Conservation (phyloP, 768 basidiomycete genomes). For the Pisolithus sp. region DNA sequence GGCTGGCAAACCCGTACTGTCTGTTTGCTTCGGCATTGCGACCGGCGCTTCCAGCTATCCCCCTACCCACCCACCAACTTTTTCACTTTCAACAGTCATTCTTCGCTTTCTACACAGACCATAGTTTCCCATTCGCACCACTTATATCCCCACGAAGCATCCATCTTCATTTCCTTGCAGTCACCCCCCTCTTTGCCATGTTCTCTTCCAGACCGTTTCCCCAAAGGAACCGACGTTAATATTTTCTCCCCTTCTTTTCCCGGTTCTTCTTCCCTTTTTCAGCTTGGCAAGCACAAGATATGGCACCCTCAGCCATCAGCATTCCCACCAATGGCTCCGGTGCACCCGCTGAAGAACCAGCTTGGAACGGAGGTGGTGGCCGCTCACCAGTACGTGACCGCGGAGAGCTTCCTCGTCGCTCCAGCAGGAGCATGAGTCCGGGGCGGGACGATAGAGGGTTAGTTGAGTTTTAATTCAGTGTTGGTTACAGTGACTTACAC, state of each 20-base stretch:
- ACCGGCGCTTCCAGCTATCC: conserved; percentile 1
- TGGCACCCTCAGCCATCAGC: conserved; percentile 67
- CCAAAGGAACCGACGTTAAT: conserved; percentile 38
- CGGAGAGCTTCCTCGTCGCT: conserved; percentile 52
- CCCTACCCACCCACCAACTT: neutral
- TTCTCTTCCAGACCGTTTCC: conserved; percentile 27
- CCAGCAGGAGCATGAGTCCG: conserved; percentile 78
- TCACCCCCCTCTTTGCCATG: neutral
- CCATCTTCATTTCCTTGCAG: neutral
- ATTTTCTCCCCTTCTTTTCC: conserved; percentile 13
- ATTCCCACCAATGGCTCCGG: conserved; percentile 51
- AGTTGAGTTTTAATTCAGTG: conserved; percentile 21
- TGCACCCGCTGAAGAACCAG: conserved; percentile 47
- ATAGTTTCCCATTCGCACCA: conserved; percentile 1
- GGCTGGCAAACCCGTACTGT: conserved; percentile 20
- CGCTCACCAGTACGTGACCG: conserved; percentile 38
- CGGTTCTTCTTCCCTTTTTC: conserved; percentile 27
- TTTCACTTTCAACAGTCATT: conserved; percentile 2
- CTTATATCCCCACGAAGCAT: neutral
- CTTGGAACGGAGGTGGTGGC: conserved; percentile 42
- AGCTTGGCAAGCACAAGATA: conserved; percentile 85
- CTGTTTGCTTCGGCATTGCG: conserved; percentile 9
- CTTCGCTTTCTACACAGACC: conserved; percentile 21
- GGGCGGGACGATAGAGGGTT: conserved; percentile 54
- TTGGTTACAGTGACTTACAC: neutral